Base-by-base conservation (phyloP, 2,329 filamentous ascomycete genomes). In the Neospermospora avenae region DNA sequence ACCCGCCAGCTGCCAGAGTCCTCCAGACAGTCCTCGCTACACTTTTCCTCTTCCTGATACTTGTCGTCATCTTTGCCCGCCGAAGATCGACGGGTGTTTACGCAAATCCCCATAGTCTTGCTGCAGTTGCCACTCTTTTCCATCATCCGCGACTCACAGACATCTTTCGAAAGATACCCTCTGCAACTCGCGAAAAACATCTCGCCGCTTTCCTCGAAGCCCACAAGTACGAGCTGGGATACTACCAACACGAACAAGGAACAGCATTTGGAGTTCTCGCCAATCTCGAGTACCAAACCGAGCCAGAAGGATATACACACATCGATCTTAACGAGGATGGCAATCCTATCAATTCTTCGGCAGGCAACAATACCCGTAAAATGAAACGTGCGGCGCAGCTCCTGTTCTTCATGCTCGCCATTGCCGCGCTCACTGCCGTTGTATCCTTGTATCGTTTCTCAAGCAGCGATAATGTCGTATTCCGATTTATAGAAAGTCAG, bases 401-500 rank as follows among this genome's bases (percentile, higher is more conserved):
- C 1, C 24, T 48, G 14, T 24, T 37, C 16, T 46, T 56, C 24
- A 7, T 28, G 11, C 18, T 37, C 4, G 39, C 25, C 22, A 18
- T 56, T 5, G 24, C 20, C 10, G 54, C 25, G n/a, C 39, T 56
- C 3, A 31, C 41, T 20, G 28, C 28, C 16, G 13, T 24, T 10
- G 28, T 52, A 2, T 13, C 45, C 7, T 53, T n/a, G 44, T 44
- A 44, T 28, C 22, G 46, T 1, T 52, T 52, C 18, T 22, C 25
- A 7, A 16, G 13, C 2, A n/a, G 20, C 4, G 16, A 42, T 1
- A 45, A 34, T 18, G 18, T 22, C 56, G 7, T 31, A 14, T 20
- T 52, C 44, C 14, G 22, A 35, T 58, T 58, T 16, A 58, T 58
- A 39, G 25, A 53, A 5, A 58, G 56, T 16, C 56, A 58, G 25